phyloP scores from a whole-genome alignment of 257 asterid genomes.

The Penstemon davidsonii region DNA sequence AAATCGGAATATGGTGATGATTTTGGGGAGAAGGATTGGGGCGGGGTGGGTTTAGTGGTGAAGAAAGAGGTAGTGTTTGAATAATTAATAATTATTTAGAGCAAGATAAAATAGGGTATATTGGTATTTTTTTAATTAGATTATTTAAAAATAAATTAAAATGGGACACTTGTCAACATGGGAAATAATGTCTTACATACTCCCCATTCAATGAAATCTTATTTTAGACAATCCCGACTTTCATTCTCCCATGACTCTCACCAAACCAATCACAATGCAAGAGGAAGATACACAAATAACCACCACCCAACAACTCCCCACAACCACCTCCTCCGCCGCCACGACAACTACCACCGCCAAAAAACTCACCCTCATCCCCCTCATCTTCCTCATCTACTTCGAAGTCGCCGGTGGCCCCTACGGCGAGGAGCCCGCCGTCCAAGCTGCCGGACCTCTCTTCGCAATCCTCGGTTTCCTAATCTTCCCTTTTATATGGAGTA shows the following conservation, averaged over 20 bases:
- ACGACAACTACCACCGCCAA: conserved; percentile 19
- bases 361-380: conserved; percentile 76
- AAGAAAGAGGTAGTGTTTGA: too few species aligned
- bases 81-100: too few species aligned
- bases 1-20: too few species aligned
- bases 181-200: too few species aligned
- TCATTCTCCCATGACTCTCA: neutral
- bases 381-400: conserved; percentile 78
- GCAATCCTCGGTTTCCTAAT: conserved; percentile 82
- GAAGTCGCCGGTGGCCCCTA: conserved; percentile 93
- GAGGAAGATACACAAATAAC: neutral
- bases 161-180: too few species aligned
- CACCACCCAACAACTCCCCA: conserved; percentile 32
- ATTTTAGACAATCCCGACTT: too few species aligned
- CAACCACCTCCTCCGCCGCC: conserved; percentile 41
- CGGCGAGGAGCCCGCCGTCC: conserved; percentile 86
- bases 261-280: conserved; percentile 1
- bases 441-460: conserved; percentile 77
- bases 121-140: too few species aligned
- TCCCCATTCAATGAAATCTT: too few species aligned
- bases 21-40: too few species aligned
- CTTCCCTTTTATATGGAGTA: conserved; percentile 85
- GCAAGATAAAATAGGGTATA: too few species aligned
- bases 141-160: too few species aligned
- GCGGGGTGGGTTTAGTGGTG: too few species aligned